These are phyloP conservation scores for Glycine latifolia DNA, from an alignment of 306 rosid genomes.

Conservation along the genomic window DNA sequence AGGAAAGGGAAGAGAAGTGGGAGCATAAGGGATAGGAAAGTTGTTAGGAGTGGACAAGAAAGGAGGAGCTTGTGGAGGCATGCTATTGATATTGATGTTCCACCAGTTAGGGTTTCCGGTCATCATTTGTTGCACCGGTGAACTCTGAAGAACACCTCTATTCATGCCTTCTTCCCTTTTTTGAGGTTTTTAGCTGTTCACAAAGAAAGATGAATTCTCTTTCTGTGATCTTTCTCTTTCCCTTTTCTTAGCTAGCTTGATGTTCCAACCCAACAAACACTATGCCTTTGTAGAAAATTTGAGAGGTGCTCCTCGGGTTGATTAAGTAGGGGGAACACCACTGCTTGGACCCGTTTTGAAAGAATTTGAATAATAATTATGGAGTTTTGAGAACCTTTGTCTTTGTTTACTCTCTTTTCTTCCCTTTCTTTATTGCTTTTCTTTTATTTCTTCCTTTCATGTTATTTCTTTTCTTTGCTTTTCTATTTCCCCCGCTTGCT, in stretches of 20 bases:
- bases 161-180: constrained; percentile 60
- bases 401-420: constrained; percentile 46
- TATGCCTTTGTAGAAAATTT: constrained; percentile 20
- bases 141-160: constrained; percentile 80
- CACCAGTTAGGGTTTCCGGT: constrained; percentile 95
- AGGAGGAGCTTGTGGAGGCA: constrained; percentile 62
- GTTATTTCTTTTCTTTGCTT: constrained; percentile 56
- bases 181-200: not conserved
- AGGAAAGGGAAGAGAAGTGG: constrained; percentile 62
- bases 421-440: constrained; percentile 52
- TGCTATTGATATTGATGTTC: constrained; percentile 78
- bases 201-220: constrained; percentile 13
- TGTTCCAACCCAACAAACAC: too few relatives aligned
- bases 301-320: constrained; percentile 61
- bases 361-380: constrained; percentile 70
- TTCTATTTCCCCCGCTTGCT: constrained; percentile 40
- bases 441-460: constrained; percentile 50
- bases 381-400: constrained; percentile 69
- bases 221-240: not conserved
- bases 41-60: constrained; percentile 63
- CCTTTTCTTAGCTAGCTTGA: too few relatives aligned
- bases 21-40: constrained; percentile 53
- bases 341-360: constrained; percentile 42
- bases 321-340: constrained; percentile 65
- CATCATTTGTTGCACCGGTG: constrained; percentile 95